These are phyloP conservation scores for Arachnopeziza araneosa DNA, from an alignment of 2,329 filamentous ascomycete genomes.

Conservation along the genomic window DNA sequence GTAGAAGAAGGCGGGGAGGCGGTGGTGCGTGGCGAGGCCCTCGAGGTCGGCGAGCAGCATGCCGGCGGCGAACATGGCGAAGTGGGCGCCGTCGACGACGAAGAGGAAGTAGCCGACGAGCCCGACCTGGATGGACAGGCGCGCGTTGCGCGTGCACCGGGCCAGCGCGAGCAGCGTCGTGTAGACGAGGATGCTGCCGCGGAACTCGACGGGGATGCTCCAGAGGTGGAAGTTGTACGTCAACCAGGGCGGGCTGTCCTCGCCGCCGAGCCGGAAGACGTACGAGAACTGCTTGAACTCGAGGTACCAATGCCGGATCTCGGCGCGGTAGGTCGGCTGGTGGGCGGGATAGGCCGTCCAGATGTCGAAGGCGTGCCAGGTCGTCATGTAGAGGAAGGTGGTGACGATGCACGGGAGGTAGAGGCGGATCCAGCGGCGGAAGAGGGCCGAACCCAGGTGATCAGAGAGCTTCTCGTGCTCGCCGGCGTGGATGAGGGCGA, in stretches of 20 bases:
- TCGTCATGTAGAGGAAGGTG: constrained; percentile 33
- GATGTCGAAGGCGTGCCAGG: constrained; percentile 25
- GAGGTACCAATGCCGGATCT: constrained; percentile 25
- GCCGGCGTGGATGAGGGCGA: constrained; percentile 35
- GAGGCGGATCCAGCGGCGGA: constrained; percentile 41
- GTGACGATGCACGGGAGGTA: constrained; percentile 39
- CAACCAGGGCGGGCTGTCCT: constrained; percentile 42
- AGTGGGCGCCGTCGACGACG: constrained; percentile 58
- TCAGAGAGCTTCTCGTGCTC: constrained; percentile 33
- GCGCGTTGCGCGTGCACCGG: constrained; percentile 46
- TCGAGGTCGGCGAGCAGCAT: constrained; percentile 59
- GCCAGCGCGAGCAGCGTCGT: constrained; percentile 48
- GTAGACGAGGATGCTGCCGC: constrained; percentile 60
- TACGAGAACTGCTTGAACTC: constrained; percentile 67
- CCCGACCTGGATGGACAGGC: constrained; percentile 46
- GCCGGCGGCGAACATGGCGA: constrained; percentile 52
- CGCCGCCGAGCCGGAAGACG: constrained; percentile 52
- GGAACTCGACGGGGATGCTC: constrained; percentile 56
- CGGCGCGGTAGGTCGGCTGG: constrained; percentile 16
- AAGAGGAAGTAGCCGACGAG: constrained; percentile 63
- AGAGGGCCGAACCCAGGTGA: constrained; percentile 40
- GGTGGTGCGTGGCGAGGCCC: constrained; percentile 41
- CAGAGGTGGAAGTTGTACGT: constrained; percentile 54
- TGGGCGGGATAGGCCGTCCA: constrained; percentile 16
- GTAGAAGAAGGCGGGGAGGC: constrained; percentile 45